Base-by-base conservation (phyloP, 257 asterid genomes). In the Thymus quinquecostatus region DNA sequence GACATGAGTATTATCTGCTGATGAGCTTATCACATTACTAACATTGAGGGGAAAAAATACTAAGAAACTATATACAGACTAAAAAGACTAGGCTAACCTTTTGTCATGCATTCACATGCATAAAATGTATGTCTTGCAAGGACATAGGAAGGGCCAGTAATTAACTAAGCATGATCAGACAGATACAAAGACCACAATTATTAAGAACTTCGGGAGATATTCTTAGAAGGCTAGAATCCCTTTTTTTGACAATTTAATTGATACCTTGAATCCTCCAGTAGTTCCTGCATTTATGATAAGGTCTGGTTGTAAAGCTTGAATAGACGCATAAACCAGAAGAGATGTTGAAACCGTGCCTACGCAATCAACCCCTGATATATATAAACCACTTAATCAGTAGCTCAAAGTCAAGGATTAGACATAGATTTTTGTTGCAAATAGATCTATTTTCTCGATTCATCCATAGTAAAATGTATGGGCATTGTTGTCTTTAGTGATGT, bases 211-310 rank as follows among this genome's bases (percentile, higher is more conserved):
- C 50, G 11, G 45, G 68, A 58, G 30, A 70, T 30, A n/a, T n/a
- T n/a, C n/a, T n/a, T n/a, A n/a, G n/a, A n/a, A n/a, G n/a, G n/a
- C n/a, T n/a, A n/a, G n/a, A n/a, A n/a, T n/a, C n/a, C n/a, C n/a
- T n/a, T n/a, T 28, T 63, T 40, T 38, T 43, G 68, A 62, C 63
- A 45, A 9, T 41, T 54, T 48, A 80, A 57, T 82, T n/a, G n/a
- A n/a, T n/a, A 92, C 99, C 98, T 85, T 92, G 81, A 92, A 95
- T 58, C 94, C 99, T 78, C 99, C 99, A 64, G 97, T 91, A 58
- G 97, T 92, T 81, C 99, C 99, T 12, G 99, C 99, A 88, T 95
- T 95, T 77, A 95, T 88, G 84, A 95, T 81, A 72, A 95, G 86
- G 71, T 95, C 99, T 2, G 99, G 99, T 71, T 86, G 68, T 58